phyloP scores from a whole-genome alignment of 1,139 yeast species.

The Taiozyma sp. region DNA sequence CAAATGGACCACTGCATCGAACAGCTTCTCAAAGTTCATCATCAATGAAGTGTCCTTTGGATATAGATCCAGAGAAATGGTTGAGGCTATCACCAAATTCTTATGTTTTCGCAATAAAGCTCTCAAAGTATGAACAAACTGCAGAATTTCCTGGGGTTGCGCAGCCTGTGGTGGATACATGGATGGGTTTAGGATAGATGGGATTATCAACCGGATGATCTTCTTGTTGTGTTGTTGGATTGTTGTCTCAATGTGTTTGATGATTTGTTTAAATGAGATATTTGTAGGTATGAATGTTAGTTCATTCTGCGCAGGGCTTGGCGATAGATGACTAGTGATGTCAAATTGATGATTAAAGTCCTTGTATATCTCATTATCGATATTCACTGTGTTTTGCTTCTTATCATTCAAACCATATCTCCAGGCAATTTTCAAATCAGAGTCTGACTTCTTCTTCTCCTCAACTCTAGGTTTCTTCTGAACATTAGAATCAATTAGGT shows the following conservation, averaged over 20 bases:
- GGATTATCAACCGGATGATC: constrained; percentile 64
- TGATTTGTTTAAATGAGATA: constrained; percentile 23
- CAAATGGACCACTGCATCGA: constrained; percentile 68
- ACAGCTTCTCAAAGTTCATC: constrained; percentile 49
- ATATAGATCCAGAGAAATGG: constrained; percentile 64
- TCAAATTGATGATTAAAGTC: constrained; percentile 69
- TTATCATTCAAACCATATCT: constrained; percentile 59
- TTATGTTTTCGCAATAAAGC: constrained; percentile 44
- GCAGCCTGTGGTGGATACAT: constrained; percentile 55
- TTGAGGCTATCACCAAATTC: constrained; percentile 42
- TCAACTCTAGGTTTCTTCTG: constrained; percentile 4
- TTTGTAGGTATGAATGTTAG: constrained; percentile 46
- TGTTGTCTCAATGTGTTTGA: constrained; percentile 37
- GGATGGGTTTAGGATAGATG: constrained; percentile 76
- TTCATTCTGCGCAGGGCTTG: constrained; percentile 61
- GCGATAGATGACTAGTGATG: constrained; percentile 61
- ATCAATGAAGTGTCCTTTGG: constrained; percentile 49
- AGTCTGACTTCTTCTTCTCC: constrained; percentile 18
- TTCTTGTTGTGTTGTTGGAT: constrained; percentile 37
- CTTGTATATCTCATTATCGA: constrained; percentile 34
- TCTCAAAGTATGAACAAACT: constrained; percentile 59
- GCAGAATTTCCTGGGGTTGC: constrained; percentile 44
- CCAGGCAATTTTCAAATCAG: constrained; percentile 82
- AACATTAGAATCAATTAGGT: constrained; percentile 36
- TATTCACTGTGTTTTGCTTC: constrained; percentile 10